These are phyloP conservation scores for Trichosporon ovoides DNA, from an alignment of 1,284 basidiomycete species.

Conservation along the genomic window DNA sequence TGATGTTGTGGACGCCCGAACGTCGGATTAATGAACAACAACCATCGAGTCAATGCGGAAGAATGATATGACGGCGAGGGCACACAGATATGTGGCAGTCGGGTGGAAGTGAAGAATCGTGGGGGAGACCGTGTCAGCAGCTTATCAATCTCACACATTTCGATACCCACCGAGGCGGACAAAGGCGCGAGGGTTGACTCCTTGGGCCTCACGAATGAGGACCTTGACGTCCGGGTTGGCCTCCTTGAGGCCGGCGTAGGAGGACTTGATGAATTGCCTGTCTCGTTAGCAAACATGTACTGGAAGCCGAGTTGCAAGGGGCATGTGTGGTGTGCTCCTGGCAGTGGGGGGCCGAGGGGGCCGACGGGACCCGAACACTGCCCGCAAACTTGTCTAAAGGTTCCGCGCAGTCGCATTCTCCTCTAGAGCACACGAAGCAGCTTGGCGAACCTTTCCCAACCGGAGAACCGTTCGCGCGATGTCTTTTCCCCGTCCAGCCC, in stretches of 20 bases:
- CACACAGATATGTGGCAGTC: background rate
- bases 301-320: too few species aligned
- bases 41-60: background rate
- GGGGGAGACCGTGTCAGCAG: background rate
- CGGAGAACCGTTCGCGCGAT: background rate
- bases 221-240: conserved; percentile 86
- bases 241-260: conserved; percentile 76
- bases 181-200: conserved; percentile 80
- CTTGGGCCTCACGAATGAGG: conserved; percentile 81
- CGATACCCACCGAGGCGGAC: conserved; percentile 76
- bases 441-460: background rate
- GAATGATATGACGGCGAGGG: background rate
- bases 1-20: conserved; percentile 11
- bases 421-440: background rate
- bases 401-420: background rate
- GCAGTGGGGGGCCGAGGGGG: too few species aligned
- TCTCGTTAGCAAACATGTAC: conserved; percentile 5
- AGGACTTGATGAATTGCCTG: conserved; percentile 76
- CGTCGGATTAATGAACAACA: background rate
- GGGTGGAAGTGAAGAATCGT: background rate
- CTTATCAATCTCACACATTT: background rate
- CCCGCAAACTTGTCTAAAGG: too few species aligned
- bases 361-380: too few species aligned
- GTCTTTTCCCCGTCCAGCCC: conserved; percentile 2
- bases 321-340: background rate